Evolutionary conservation across 345 rosid genomes (phyloP), one percentile per base, ranked within the genome.

Genomic region (Corymbia maculata): DNA sequence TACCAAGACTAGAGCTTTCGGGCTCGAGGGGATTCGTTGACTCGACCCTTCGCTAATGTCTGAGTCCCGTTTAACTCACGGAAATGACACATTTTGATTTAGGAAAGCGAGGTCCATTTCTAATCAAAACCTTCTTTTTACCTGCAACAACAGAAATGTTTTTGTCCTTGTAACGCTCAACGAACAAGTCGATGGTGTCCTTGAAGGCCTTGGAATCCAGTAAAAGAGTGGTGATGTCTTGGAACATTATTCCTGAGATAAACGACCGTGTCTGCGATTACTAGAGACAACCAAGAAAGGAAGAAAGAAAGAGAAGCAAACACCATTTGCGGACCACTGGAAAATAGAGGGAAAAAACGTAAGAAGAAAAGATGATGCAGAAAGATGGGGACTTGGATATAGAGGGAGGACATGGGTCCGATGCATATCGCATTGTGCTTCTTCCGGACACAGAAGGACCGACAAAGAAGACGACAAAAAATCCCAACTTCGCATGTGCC

Each of bases 121-220:
- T 11, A 51, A 36, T 80, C 45, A 75, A 75, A 10, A 36, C 9
- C 82, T 10, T 75, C 49, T 36, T 51, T 66, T 91, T 92, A 98
- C 99, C 99, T 94, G 98, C 98, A 93, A 98, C 99, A 80, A 95
- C 99, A 44, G 99, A 94, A 87, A 98, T 97, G 94, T 94, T 94
- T 91, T 93, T 95, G 89, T 94, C 98, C 89, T 90, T 93, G 94
- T 94, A 98, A 70, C 99, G 91, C 95, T 98, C 99, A 51, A 97
- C 97, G 88, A 98, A 97, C 91, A 98, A 88, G 90, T 97, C 99
- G 88, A 98, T 90, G 47, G 99, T 93, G 88, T 96, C 99, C 93
- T 95, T 98, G 92, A 98, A 98, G 24, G 98, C 97, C 88, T 94
- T 91, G 36, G 97, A 96, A 92, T 98, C 96, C 92, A 97, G 93